Percentiles rank a stretch among this genome's conserved stretches.
Evolutionary conservation across 257 asterid genomes (phyloP).

Genomic region (Henckelia pumila): DNA sequence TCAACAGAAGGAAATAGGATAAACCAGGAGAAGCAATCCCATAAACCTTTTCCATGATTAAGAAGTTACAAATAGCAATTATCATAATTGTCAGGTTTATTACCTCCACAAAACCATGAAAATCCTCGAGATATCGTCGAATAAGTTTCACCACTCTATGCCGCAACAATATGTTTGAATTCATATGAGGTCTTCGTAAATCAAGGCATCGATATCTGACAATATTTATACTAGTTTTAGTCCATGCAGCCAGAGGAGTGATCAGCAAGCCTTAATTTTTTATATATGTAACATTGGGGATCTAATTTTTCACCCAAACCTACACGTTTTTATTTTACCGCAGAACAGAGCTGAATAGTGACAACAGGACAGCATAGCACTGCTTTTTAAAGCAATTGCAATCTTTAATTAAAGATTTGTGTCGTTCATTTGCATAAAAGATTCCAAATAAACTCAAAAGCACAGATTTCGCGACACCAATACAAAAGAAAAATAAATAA

Average conservation of each 20-base stretch:
- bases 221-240: slow-evolving; percentile 17
- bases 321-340: too few relatives aligned
- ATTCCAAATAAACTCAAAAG: too few relatives aligned
- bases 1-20: slow-evolving; percentile 44
- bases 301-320: not conserved
- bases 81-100: slow-evolving; percentile 17
- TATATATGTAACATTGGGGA: not conserved
- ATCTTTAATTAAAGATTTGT: too few relatives aligned
- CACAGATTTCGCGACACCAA: too few relatives aligned
- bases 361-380: not conserved
- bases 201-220: slow-evolving; percentile 92
- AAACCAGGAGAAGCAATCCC: slow-evolving; percentile 12
- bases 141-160: slow-evolving; percentile 87
- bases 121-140: slow-evolving; percentile 87
- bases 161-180: slow-evolving; percentile 72
- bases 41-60: slow-evolving; percentile 16
- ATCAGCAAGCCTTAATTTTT: not conserved
- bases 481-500: not conserved
- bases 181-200: slow-evolving; percentile 81
- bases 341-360: not conserved
- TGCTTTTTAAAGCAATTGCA: too few relatives aligned
- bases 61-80: slow-evolving; percentile 9
- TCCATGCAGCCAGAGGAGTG: slow-evolving; percentile 6
- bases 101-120: slow-evolving; percentile 94
- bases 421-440: not conserved